Evolutionary conservation across 441 rosid genomes (phyloP).

Genomic region (Raphanus hybrid): DNA sequence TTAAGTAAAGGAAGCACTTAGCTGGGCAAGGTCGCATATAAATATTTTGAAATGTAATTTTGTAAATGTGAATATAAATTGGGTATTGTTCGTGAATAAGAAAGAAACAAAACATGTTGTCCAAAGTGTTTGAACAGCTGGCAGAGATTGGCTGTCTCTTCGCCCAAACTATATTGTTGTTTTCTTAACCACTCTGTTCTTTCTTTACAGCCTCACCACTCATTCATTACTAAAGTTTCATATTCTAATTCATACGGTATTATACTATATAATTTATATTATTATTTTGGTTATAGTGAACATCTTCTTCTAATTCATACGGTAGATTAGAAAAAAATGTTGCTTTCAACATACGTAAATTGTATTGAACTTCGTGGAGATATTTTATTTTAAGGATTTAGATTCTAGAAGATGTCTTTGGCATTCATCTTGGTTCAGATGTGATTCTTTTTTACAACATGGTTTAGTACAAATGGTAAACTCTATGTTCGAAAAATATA

Average conservation of each 20-base stretch:
- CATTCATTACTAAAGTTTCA: slow-evolving; percentile 22
- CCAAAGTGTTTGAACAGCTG: slow-evolving; percentile 39
- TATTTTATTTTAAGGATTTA: background rate
- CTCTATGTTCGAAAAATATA: background rate
- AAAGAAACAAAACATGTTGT: slow-evolving; percentile 44
- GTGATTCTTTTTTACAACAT: background rate
- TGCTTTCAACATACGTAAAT: background rate
- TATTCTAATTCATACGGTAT: background rate
- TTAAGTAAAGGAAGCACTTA: slow-evolving; percentile 22
- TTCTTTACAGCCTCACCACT: slow-evolving; percentile 43
- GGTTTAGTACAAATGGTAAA: background rate
- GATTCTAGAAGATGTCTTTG: background rate
- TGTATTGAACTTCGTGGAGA: background rate
- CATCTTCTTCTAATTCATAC: slow-evolving; percentile 8
- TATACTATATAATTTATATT: background rate
- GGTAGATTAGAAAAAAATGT: slow-evolving; percentile 1
- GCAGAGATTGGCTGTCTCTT: slow-evolving; percentile 34
- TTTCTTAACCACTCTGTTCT: slow-evolving; percentile 42
- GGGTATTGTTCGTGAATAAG: slow-evolving; percentile 5
- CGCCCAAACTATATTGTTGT: slow-evolving; percentile 41
- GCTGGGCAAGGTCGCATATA: background rate
- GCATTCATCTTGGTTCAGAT: background rate
- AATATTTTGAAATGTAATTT: background rate
- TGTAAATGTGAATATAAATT: slow-evolving; percentile 15
- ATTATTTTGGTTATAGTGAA: background rate